Conservation (phyloP, 805 yeast genomes). For the Candida pseudofarinosa region DNA sequence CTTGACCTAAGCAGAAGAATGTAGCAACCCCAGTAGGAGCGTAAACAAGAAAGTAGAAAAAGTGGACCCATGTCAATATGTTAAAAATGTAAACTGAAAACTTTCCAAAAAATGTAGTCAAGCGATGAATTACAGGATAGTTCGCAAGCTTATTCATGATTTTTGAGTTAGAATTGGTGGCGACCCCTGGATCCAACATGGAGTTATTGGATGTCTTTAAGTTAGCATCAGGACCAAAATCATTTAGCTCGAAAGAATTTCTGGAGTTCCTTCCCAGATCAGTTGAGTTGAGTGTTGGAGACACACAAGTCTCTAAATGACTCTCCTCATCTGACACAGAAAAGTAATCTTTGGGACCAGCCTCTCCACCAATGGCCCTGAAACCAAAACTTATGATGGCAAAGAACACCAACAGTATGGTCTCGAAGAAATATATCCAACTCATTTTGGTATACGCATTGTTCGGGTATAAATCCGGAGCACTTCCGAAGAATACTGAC, state of each 20-base stretch:
- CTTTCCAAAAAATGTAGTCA: constrained; percentile 20
- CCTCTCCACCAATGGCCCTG: constrained; percentile 10
- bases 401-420: constrained; percentile 50
- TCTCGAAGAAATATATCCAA: constrained; percentile 50
- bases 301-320: constrained; percentile 5
- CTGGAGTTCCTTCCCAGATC: constrained; percentile 14
- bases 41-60: constrained; percentile 56
- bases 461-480: constrained; percentile 67
- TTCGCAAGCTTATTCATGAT: constrained; percentile 1
- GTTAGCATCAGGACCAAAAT: constrained; percentile 2
- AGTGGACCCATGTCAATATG: constrained; percentile 59
- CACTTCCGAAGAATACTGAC: constrained; percentile 53
- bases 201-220: constrained; percentile 21
- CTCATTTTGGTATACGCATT: constrained; percentile 71
- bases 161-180: not conserved
- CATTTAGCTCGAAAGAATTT: constrained; percentile 21
- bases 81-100: constrained; percentile 33
- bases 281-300: constrained; percentile 21
- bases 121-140: not conserved
- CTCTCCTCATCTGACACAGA: constrained; percentile 11
- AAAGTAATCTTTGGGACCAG: constrained; percentile 6
- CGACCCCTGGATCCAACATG: constrained; percentile 9
- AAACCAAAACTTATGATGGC: constrained; percentile 49
- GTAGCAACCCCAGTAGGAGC: constrained; percentile 61
- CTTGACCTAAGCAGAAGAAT: constrained; percentile 67